Percentiles rank a stretch among this genome's conserved stretches.
Conservation (phyloP, 2,329 filamentous ascomycete genomes). For the Penicillium sclerotiorum region DNA sequence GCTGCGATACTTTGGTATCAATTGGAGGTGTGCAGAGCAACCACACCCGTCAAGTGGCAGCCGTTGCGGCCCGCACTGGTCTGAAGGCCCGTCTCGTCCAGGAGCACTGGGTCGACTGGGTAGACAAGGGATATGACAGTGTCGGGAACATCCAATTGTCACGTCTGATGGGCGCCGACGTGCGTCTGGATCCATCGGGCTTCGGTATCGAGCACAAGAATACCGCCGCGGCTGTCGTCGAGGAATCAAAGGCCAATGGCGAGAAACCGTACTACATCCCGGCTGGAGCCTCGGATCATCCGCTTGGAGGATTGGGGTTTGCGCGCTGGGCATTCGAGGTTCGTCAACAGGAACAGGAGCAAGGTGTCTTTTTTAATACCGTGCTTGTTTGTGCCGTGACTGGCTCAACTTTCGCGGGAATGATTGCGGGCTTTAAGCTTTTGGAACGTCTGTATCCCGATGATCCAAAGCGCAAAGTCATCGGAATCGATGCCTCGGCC, state of each 20-base stretch:
- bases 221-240: constrained; percentile 57
- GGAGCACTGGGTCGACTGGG: constrained; percentile 69
- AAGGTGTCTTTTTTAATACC: constrained; percentile 68
- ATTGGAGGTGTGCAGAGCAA: constrained; percentile 72
- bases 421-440: constrained; percentile 73
- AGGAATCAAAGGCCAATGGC: constrained; percentile 56
- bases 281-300: constrained; percentile 70
- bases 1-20: constrained; percentile 64
- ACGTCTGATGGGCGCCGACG: constrained; percentile 67
- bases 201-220: constrained; percentile 72
- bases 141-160: constrained; percentile 74
- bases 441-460: constrained; percentile 51
- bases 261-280: constrained; percentile 72
- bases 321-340: constrained; percentile 73
- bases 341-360: constrained; percentile 61
- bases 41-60: constrained; percentile 69
- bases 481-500: constrained; percentile 68
- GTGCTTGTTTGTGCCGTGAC: constrained; percentile 72
- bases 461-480: constrained; percentile 55
- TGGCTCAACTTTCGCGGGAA: constrained; percentile 70
- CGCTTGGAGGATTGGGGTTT: constrained; percentile 70
- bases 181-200: constrained; percentile 59
- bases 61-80: constrained; percentile 61
- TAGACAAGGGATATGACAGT: constrained; percentile 61
- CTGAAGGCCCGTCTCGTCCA: constrained; percentile 58